Conservation (phyloP, 2,329 filamentous ascomycete genomes). For the Aspergillus hiratsukae region DNA sequence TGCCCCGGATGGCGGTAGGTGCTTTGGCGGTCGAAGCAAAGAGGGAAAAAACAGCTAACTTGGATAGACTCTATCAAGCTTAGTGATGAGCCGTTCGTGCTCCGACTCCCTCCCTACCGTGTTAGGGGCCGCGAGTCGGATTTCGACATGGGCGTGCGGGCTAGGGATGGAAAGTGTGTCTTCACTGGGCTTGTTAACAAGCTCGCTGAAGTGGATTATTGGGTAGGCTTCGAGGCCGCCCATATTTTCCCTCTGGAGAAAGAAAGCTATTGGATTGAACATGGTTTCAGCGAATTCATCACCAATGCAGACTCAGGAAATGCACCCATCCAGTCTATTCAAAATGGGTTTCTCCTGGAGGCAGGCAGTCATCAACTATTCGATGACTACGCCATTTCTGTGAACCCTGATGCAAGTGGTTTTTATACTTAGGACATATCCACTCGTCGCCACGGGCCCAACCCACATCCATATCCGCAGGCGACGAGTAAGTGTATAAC, state of each 20-base stretch:
- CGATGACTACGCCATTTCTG: too few species aligned
- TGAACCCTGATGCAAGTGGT: too few species aligned
- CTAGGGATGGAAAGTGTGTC: background rate
- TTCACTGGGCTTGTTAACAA: background rate
- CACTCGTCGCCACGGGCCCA: too few species aligned
- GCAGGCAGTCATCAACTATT: too few species aligned
- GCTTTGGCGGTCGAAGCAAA: background rate
- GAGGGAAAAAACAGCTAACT: slow-evolving; percentile 3
- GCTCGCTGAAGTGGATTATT: background rate
- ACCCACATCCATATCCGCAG: too few species aligned
- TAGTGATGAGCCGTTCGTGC: slow-evolving; percentile 4
- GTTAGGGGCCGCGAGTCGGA: background rate
- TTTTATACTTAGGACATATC: too few species aligned
- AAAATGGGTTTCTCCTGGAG: background rate
- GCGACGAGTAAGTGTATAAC: too few species aligned
- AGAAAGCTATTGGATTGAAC: background rate
- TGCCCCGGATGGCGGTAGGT: background rate
- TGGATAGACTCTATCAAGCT: slow-evolving; percentile 3
- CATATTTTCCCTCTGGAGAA: background rate
- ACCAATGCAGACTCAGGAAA: background rate
- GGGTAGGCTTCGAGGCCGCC: background rate
- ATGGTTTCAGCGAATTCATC: background rate
- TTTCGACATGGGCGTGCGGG: background rate
- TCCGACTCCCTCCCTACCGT: slow-evolving; percentile 3
- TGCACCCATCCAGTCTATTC: background rate